These are phyloP conservation scores for Olyra latifolia DNA, from an alignment of 176 grass and related monocot species.

Conservation along the genomic window DNA sequence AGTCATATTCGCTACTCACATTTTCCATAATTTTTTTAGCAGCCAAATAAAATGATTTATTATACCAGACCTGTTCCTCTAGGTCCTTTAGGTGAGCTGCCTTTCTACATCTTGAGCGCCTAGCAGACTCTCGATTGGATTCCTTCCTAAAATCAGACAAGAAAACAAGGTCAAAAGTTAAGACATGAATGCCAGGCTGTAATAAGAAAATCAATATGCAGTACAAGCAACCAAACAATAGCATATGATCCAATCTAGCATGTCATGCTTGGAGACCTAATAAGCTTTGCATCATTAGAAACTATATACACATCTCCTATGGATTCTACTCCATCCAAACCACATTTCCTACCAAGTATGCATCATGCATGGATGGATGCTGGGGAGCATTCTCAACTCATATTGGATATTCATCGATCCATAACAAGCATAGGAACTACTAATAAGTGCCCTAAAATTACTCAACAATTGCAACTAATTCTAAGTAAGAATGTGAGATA, in stretches of 20 bases:
- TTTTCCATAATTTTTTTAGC: background rate
- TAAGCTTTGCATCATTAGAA: background rate
- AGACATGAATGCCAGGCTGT: background rate
- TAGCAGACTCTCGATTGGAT: conserved; percentile 83
- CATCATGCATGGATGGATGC: background rate
- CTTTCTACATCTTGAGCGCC: conserved; percentile 81
- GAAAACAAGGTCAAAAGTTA: background rate
- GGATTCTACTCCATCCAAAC: background rate
- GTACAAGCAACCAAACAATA: background rate
- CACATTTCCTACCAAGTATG: background rate
- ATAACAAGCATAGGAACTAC: background rate
- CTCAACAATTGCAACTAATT: background rate
- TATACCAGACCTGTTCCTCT: conserved; percentile 54
- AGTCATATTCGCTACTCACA: background rate
- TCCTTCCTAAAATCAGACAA: conserved; percentile 54
- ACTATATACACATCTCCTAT: background rate
- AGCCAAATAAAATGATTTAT: background rate
- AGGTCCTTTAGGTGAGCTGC: conserved; percentile 76
- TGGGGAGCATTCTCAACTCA: background rate
- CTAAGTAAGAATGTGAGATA: background rate
- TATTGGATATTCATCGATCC: background rate
- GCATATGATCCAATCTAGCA: background rate
- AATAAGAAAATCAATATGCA: background rate
- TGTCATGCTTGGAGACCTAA: background rate
- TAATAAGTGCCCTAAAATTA: background rate